phyloP scores from a whole-genome alignment of 441 rosid genomes.

The Adansonia rubrostipa region DNA sequence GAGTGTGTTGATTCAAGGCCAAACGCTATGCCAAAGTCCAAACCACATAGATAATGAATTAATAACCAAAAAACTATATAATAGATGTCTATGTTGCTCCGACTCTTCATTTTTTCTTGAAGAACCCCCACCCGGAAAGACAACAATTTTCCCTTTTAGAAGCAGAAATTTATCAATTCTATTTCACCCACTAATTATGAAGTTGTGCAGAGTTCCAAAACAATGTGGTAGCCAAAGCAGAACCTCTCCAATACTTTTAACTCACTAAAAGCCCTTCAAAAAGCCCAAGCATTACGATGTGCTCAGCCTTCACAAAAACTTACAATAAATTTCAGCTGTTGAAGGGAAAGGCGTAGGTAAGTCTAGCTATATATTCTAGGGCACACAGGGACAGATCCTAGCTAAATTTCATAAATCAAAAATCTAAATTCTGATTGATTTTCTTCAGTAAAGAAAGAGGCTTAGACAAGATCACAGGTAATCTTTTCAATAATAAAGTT shows the following conservation, averaged over 20 bases:
- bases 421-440: not conserved
- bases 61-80: not conserved
- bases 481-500: not conserved
- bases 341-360: not conserved
- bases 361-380: not conserved
- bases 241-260: not conserved
- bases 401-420: not conserved
- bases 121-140: not conserved
- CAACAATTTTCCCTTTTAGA: not conserved
- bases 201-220: not conserved
- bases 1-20: not conserved
- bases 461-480: not conserved
- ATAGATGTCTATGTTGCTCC: not conserved
- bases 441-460: conserved; percentile 3
- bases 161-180: conserved; percentile 8
- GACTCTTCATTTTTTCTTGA: too few species aligned
- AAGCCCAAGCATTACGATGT: too few species aligned
- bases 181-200: not conserved
- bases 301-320: not conserved
- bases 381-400: not conserved
- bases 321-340: not conserved
- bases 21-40: conserved; percentile 1
- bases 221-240: not conserved
- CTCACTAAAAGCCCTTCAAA: not conserved
- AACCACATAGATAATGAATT: not conserved